Percentiles rank a stretch among this genome's conserved stretches.
Evolutionary conservation across 345 rosid genomes (phyloP).

Genomic region (Laguncularia racemosa): DNA sequence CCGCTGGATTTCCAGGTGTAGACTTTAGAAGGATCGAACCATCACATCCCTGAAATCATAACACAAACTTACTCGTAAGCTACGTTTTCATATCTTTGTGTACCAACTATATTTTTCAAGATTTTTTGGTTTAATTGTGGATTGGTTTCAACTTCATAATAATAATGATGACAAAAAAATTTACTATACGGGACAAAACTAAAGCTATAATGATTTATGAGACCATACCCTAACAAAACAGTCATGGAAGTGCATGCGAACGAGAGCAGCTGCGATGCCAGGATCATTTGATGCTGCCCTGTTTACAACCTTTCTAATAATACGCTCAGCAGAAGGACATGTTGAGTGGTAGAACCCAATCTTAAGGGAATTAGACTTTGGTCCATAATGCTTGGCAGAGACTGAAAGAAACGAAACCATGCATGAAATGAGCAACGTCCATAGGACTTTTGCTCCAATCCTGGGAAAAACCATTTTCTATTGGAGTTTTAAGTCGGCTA

Average conservation of each 20-base stretch:
- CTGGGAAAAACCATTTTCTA: no score
- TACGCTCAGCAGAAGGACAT: constrained; percentile 18
- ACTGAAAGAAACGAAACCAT: no score
- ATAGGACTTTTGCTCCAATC: no score
- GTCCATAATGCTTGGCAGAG: no score
- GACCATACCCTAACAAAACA: constrained; percentile 23
- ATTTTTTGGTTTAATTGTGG: no score
- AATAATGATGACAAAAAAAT: no score
- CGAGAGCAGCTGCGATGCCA: constrained; percentile 14
- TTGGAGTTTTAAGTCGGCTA: no score
- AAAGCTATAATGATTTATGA: no score
- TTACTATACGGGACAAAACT: no score
- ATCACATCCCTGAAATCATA: constrained; percentile 33
- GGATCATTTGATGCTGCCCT: constrained; percentile 13
- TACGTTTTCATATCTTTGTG: neutral
- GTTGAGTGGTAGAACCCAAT: constrained; percentile 13
- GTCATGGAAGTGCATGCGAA: constrained; percentile 26
- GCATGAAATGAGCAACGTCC: no score
- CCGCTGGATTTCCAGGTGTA: constrained; percentile 17
- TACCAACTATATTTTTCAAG: no score
- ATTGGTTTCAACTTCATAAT: no score
- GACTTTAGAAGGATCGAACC: constrained; percentile 33
- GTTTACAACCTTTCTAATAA: constrained; percentile 10
- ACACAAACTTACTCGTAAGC: neutral
- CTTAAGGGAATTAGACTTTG: neutral